Base-by-base conservation (phyloP, 2,329 filamentous ascomycete genomes). In the Aspergillus alliaceus region DNA sequence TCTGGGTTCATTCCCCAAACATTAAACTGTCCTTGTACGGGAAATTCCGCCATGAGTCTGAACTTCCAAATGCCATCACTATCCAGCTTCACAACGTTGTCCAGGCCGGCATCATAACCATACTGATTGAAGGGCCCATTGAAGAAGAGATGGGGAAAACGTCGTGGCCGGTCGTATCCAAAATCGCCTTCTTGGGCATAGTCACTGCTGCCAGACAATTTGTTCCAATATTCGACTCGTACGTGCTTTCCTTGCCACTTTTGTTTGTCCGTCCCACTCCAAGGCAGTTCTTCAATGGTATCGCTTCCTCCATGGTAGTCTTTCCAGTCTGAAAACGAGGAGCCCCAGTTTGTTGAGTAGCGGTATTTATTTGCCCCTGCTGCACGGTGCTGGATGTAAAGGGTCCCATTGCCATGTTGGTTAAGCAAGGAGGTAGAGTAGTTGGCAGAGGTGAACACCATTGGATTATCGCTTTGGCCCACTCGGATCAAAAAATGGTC, bases 1-100 rank as follows among this genome's bases (percentile, higher is more conserved):
- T 87, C 81, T 0, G 82, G 80, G 64, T 88, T 86, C 68, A 88
- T 84, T 51, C 86, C 86, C 86, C 86, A 89, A 5, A 86, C 78
- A 62, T 88, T 89, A 57, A 88, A 73, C 64, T 88, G 85, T 55
- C 85, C 81, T 48, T 81, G 73, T 2, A 82, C 80, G 6, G 86
- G 86, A 81, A 84, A 89, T 66, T 89, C 86, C 3, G 80, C 77
- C 79, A 87, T 82, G 58, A 87, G 84, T 60, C 84, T 78, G 63
- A 82, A 84, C 20, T 77, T 74, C 86, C 86, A 89, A 3, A 74
- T 71, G 15, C 79, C 77, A 51, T 84, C 77, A 20, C 72, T 72
- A 29, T 78, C 74, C 44, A 83, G 77, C 20, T 75, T 66, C 73
- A 88, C 81, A 6, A 72, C 61, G 54, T 86, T 86, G 2, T 75